These are phyloP conservation scores for Colletotrichum chlorophyti DNA, from an alignment of 2,329 filamentous ascomycete species.

Conservation along the genomic window DNA sequence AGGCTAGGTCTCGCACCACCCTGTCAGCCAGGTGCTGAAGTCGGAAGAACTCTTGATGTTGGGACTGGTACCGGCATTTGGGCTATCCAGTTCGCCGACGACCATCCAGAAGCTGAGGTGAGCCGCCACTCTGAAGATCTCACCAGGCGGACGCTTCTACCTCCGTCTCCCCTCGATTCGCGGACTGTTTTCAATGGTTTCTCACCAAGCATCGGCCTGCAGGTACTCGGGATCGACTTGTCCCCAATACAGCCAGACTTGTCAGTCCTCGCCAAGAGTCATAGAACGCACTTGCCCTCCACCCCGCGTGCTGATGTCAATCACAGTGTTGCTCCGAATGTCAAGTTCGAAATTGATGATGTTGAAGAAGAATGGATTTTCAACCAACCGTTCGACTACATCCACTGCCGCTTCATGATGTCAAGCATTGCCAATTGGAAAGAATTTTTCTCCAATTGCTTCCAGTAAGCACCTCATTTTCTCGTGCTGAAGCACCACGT, in stretches of 20 bases:
- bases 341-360: slow-evolving; percentile 49
- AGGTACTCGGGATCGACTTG: slow-evolving; percentile 68
- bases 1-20: slow-evolving; percentile 34
- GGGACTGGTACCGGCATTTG: slow-evolving; percentile 38
- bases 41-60: slow-evolving; percentile 33
- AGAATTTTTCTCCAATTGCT: slow-evolving; percentile 59
- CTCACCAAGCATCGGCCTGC: background rate
- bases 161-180: too few species aligned
- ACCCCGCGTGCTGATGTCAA: too few species aligned
- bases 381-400: slow-evolving; percentile 61
- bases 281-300: too few species aligned
- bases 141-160: too few species aligned
- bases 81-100: slow-evolving; percentile 46
- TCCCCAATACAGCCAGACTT: slow-evolving; percentile 73
- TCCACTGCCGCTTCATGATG: slow-evolving; percentile 56
- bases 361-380: slow-evolving; percentile 53
- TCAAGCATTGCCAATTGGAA: slow-evolving; percentile 56
- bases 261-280: slow-evolving; percentile 28
- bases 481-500: too few species aligned
- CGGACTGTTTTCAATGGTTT: too few species aligned
- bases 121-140: background rate
- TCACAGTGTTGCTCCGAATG: slow-evolving; percentile 50
- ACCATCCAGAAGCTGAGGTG: slow-evolving; percentile 39
- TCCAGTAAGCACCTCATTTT: slow-evolving; percentile 44
- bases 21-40: slow-evolving; percentile 27